Evolutionary conservation across 257 asterid genomes (phyloP).

Genomic region (Nicotiana noctiflora): DNA sequence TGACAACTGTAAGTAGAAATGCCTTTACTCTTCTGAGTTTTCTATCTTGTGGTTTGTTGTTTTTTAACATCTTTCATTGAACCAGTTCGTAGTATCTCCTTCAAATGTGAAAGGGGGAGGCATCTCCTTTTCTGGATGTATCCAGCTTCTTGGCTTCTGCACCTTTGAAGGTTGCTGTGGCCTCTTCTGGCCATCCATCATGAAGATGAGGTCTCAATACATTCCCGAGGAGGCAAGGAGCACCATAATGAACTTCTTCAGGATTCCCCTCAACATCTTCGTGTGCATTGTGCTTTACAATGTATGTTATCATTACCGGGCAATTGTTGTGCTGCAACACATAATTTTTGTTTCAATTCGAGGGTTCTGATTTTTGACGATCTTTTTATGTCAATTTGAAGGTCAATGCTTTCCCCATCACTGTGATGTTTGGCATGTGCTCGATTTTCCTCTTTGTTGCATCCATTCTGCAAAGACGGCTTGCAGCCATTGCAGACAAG

Average conservation of each 20-base stretch:
- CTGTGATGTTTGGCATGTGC: conserved; percentile 97
- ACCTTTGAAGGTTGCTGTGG: conserved; percentile 91
- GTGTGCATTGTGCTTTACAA: conserved; percentile 93
- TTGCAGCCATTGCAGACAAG: conserved; percentile 62
- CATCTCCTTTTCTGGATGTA: conserved; percentile 64
- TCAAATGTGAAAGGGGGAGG: conserved; percentile 62
- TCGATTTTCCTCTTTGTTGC: conserved; percentile 91
- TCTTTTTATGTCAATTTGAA: conserved; percentile 9
- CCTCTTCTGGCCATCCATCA: conserved; percentile 96
- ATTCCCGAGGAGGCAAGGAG: conserved; percentile 97
- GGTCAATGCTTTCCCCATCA: conserved; percentile 95
- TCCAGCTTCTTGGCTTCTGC: conserved; percentile 91
- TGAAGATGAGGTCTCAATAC: conserved; percentile 99
- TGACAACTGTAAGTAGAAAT: conserved; percentile 47
- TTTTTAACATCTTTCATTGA: conserved; percentile 18
- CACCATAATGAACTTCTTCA: conserved; percentile 96
- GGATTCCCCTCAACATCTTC: conserved; percentile 86
- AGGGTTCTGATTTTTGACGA: neutral
- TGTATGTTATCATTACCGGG: conserved; percentile 34
- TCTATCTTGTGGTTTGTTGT: neutral
- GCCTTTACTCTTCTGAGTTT: conserved; percentile 3
- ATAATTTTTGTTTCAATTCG: neutral
- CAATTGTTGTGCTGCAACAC: neutral
- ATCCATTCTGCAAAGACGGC: conserved; percentile 83
- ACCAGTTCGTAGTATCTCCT: conserved; percentile 67